Percentiles rank a stretch among this genome's conserved stretches.
These are phyloP conservation scores for Phoenix roebelenii DNA, from an alignment of 176 grass and related monocot species.

Conservation along the genomic window DNA sequence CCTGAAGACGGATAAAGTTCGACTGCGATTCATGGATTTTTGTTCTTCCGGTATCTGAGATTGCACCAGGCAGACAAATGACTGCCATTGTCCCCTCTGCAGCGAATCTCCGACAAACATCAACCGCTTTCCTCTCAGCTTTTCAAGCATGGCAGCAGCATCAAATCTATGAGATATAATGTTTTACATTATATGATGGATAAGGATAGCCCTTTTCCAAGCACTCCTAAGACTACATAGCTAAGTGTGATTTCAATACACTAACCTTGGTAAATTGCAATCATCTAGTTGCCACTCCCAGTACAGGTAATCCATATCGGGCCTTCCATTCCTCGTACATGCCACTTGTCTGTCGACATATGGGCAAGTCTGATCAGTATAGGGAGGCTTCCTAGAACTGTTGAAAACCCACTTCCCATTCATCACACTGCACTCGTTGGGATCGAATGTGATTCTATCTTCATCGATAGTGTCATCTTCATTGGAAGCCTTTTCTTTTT, in stretches of 20 bases:
- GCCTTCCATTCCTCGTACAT: too few relatives aligned
- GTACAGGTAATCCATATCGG: too few relatives aligned
- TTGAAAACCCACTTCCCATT: conserved; percentile 53
- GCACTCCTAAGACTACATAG: too few relatives aligned
- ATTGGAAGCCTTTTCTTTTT: conserved; percentile 9
- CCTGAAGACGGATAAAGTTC: conserved; percentile 36
- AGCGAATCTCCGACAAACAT: conserved; percentile 88
- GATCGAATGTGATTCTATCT: conserved; percentile 28
- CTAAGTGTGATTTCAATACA: too few relatives aligned
- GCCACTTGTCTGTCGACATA: too few relatives aligned
- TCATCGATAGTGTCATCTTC: not conserved
- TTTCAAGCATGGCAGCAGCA: conserved; percentile 32
- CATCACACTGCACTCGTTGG: conserved; percentile 20
- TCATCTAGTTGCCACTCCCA: too few relatives aligned
- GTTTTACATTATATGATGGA: too few relatives aligned
- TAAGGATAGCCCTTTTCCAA: too few relatives aligned
- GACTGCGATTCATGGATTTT: conserved; percentile 34
- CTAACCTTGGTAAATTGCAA: too few relatives aligned
- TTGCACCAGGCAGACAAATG: conserved; percentile 58
- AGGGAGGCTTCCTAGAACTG: too few relatives aligned
- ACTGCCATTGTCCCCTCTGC: conserved; percentile 65
- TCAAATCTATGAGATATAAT: too few relatives aligned
- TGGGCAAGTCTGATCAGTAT: too few relatives aligned
- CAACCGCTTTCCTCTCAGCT: conserved; percentile 65
- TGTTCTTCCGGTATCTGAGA: conserved; percentile 31